Evolutionary conservation across 2,329 filamentous ascomycete species (phyloP), one percentile per base, ranked within the genome.

Genomic region (Epicoccum nigrum): DNA sequence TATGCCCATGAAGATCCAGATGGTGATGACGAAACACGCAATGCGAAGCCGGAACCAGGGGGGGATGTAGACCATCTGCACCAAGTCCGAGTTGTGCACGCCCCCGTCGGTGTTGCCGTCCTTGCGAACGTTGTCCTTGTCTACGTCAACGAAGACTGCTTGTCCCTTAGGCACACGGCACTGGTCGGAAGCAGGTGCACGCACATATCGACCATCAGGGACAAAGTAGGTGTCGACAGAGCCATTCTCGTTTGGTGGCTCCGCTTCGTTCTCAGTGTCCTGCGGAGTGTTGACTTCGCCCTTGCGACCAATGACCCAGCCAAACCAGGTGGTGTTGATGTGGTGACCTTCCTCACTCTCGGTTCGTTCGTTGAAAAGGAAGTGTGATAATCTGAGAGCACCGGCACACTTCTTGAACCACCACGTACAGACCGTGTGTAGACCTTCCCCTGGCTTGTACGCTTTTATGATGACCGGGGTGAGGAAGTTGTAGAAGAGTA

Each of bases 401-500:
- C 90, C 83, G 11, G 92, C 94, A 69, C 92, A 96, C 63, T 84
- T 86, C 60, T 88, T 87, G 76, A 99, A 96, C 91, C 94, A 99
- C 93, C 93, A 97, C 7, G 86, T 87, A 70, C 96, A 99, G 80
- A 97, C 87, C 46, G 82, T 79, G 62, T 96, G 89, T 3, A 99
- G 78, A 0, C 85, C 88, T 67, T 96, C 89, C 43, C 90, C 91
- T 2, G 93, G 92, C 68, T 89, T 90, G 74, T 96, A 87, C 62
- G 91, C 86, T 62, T 85, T 88, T 61, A 97, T 85, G 11, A 92
- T 86, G 40, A 96, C 77, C 0, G 94, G 94, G 80, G 97, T 94
- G 38, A 97, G 78, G 71, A 97, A 96, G 74, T 97, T 97, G 81
- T 97, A 99, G 70, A 97, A 94, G 13, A 99, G 79, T 2, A 99